Evolutionary conservation across 345 rosid genomes (phyloP).

Genomic region (Eucalyptus polybractea): DNA sequence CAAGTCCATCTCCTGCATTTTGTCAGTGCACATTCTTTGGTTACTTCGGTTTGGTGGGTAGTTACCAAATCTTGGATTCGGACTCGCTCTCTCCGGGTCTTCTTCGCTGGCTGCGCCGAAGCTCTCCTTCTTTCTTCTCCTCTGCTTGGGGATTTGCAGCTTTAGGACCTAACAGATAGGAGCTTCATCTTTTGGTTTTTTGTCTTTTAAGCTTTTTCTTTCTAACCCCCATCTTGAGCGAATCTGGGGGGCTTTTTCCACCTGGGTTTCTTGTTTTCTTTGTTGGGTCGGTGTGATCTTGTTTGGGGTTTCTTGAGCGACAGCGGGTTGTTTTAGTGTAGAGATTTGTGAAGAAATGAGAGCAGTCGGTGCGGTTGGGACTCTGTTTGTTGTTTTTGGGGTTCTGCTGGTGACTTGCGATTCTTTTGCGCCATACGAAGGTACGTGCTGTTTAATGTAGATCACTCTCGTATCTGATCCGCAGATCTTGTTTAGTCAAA

Average conservation of each 20-base stretch:
- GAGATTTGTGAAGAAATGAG: conserved; percentile 21
- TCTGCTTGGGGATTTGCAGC: background rate
- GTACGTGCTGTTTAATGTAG: conserved; percentile 10
- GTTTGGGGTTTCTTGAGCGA: conserved; percentile 1
- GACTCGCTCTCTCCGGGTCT: background rate
- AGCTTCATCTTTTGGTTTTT: background rate
- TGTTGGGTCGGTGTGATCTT: background rate
- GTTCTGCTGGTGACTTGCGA: conserved; percentile 31
- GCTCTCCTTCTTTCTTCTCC: background rate
- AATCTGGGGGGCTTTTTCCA: background rate
- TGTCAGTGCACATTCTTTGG: background rate
- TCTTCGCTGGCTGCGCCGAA: background rate
- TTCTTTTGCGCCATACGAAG: conserved; percentile 56
- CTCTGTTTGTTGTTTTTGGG: conserved; percentile 26
- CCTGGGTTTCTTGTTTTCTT: background rate
- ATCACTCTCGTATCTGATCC: background rate
- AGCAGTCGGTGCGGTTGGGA: conserved; percentile 11
- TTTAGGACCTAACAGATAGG: background rate
- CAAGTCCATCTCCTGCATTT: background rate
- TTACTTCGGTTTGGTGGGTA: conserved; percentile 31
- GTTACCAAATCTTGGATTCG: conserved; percentile 41
- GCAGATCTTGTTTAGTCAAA: conserved; percentile 44
- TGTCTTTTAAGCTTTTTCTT: background rate
- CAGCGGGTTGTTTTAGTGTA: background rate
- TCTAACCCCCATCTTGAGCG: background rate